Conservation (phyloP, 148 eudicot species). For the Vaccinium vitisidaea region DNA sequence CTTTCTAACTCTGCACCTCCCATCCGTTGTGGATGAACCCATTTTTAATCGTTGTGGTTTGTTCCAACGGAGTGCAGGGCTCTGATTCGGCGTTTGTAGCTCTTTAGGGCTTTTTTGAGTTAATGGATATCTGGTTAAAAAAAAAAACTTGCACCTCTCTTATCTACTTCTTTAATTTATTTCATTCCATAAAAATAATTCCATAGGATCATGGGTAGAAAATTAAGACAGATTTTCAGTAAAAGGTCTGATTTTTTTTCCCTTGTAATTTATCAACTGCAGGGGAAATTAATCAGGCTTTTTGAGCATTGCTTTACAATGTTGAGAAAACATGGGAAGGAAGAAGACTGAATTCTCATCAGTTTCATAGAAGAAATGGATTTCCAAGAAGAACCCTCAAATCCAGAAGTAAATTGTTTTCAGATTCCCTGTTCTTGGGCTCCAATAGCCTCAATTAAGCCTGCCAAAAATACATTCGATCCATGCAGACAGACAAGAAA, state of each 20-base stretch:
- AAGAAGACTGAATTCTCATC: background rate
- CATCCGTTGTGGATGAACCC: too few relatives aligned
- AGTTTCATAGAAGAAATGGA: background rate
- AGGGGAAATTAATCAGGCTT: background rate
- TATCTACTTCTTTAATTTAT: background rate
- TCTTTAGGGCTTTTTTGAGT: too few relatives aligned
- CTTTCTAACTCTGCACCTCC: background rate
- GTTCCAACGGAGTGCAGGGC: too few relatives aligned
- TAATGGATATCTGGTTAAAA: too few relatives aligned
- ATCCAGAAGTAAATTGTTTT: constrained; percentile 24
- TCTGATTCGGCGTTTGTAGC: too few relatives aligned
- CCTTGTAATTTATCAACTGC: background rate
- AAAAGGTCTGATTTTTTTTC: background rate
- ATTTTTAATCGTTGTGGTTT: too few relatives aligned
- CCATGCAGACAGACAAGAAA: constrained; percentile 21
- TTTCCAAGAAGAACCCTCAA: constrained; percentile 22
- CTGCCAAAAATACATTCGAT: constrained; percentile 28
- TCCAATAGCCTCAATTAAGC: constrained; percentile 57
- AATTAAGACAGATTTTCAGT: background rate
- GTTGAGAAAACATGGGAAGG: background rate
- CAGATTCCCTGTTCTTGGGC: constrained; percentile 41
- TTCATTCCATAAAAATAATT: background rate
- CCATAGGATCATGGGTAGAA: too few relatives aligned
- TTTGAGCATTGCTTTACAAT: background rate
- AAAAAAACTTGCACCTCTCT: background rate